These are phyloP conservation scores for Aristolochia contorta DNA, from an alignment of 164 flowering plant genomes.

Conservation along the genomic window DNA sequence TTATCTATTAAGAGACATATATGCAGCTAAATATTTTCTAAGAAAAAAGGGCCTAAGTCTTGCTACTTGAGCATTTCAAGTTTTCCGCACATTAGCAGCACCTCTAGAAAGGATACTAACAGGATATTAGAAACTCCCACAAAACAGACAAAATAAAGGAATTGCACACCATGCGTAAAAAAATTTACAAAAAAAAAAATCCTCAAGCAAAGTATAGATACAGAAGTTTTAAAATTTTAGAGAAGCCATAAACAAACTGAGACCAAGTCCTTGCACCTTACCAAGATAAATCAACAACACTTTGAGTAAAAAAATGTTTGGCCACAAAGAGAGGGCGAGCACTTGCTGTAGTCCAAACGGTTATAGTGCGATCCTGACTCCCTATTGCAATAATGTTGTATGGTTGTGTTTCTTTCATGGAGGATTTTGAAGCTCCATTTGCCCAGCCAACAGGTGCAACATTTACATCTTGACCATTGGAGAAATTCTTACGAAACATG, in stretches of 20 bases:
- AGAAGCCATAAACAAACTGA: too few species aligned
- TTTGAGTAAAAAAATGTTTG: conserved; percentile 89
- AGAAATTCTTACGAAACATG: conserved; percentile 64
- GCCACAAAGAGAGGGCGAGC: conserved; percentile 99
- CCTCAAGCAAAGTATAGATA: too few species aligned
- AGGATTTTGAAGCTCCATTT: conserved; percentile 68
- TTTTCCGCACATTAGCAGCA: too few species aligned
- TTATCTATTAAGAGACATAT: neutral
- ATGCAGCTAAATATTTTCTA: too few species aligned
- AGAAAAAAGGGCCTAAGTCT: too few species aligned
- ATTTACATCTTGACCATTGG: conserved; percentile 54
- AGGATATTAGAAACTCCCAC: too few species aligned
- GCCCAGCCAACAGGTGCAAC: conserved; percentile 64
- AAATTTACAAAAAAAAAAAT: too few species aligned
- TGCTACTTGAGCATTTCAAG: too few species aligned
- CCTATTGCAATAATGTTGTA: conserved; percentile 97
- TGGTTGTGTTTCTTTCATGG: conserved; percentile 67
- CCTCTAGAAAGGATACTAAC: too few species aligned
- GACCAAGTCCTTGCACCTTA: conserved; percentile 16
- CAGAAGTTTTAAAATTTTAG: conserved; percentile 1
- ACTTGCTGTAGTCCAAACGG: conserved; percentile 99
- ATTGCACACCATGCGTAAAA: too few species aligned
- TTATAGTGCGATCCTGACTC: conserved; percentile 96
- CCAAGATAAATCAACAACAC: conserved; percentile 98
- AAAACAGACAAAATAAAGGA: too few species aligned